Base-by-base conservation (phyloP, 805 yeast genomes). In the Ogataea paraovalis region DNA sequence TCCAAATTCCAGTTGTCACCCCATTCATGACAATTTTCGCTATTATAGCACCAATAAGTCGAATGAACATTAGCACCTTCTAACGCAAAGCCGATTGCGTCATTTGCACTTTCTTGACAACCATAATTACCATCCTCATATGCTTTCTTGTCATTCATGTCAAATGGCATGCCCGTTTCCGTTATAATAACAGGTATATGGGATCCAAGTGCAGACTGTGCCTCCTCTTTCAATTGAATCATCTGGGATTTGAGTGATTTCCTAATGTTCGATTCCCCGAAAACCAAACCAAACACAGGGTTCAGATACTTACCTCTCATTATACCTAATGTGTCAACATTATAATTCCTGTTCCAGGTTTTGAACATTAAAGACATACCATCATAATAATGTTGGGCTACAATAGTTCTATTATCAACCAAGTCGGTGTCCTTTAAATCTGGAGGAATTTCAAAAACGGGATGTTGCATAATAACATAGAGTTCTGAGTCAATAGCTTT, bases 151-250 rank as follows among this genome's bases (percentile, higher is more conserved):
- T 79, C 74, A 65, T 92, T 91, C 97, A 92, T 87, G 64, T 94
- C 97, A 64, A 85, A 88, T 2, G 99, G 98, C 84, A 92, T 88
- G 5, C 99, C 99, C n/a, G 92, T 90, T 65, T 92, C 99, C 1
- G 96, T 80, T 75, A 94, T 82, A 20, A 92, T 67, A 9, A 85
- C 76, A 0, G 97, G 96, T 9, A 89, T 72, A 9, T 64, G 43
- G 1, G 55, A 48, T 2, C 97, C 97, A 33, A 91, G 65, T 27
- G 76, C 63, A 3, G 73, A 74, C 5, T 68, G 61, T 4, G 89
- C 80, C 61, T 94, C 98, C 19, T 63, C 59, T 45, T 74, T 76
- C 70, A 92, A 76, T 48, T 77, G 84, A n/a, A 62, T 56, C 48
- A 92, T 70, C 66, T 92, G 97, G 42, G 69, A 75, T 45, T 76